Evolutionary conservation across 148 eudicot genomes (phyloP).

Genomic region (Dianthus caryophyllus): DNA sequence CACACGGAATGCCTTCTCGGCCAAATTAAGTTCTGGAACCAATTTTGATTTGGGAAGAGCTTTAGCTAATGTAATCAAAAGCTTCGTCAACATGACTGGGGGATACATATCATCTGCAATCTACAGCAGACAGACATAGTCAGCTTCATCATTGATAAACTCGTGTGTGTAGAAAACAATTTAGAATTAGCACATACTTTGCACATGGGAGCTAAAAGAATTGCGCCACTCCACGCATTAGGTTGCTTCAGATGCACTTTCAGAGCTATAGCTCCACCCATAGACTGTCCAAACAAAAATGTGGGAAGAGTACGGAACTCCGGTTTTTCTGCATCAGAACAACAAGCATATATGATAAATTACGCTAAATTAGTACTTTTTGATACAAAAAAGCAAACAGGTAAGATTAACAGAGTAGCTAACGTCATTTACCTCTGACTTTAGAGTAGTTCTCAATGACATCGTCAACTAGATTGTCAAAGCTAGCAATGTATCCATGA

Average conservation of each 20-base stretch:
- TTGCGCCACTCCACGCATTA: slow-evolving; percentile 75
- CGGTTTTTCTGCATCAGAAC: slow-evolving; percentile 47
- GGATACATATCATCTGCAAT: slow-evolving; percentile 95
- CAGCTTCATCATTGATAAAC: background rate
- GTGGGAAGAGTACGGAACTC: slow-evolving; percentile 49
- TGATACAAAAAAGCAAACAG: background rate
- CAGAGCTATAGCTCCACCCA: slow-evolving; percentile 97
- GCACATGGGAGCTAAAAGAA: slow-evolving; percentile 98
- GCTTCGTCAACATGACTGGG: slow-evolving; percentile 54
- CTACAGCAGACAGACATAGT: slow-evolving; percentile 33
- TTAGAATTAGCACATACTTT: slow-evolving; percentile 45
- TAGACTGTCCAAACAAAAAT: slow-evolving; percentile 85
- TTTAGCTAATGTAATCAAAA: slow-evolving; percentile 66
- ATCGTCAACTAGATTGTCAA: slow-evolving; percentile 70
- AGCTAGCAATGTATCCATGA: slow-evolving; percentile 79
- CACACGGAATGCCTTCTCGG: slow-evolving; percentile 79
- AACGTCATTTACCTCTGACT: slow-evolving; percentile 49
- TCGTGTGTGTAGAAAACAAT: background rate
- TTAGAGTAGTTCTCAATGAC: slow-evolving; percentile 78
- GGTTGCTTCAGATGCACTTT: slow-evolving; percentile 89
- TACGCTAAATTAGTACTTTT: background rate
- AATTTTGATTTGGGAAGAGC: slow-evolving; percentile 73
- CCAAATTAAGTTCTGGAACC: slow-evolving; percentile 72
- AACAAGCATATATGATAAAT: background rate
- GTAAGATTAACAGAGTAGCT: background rate